These are phyloP conservation scores for Melampsora abietis-canadensis DNA, from an alignment of 1,284 basidiomycete species.

Conservation along the genomic window DNA sequence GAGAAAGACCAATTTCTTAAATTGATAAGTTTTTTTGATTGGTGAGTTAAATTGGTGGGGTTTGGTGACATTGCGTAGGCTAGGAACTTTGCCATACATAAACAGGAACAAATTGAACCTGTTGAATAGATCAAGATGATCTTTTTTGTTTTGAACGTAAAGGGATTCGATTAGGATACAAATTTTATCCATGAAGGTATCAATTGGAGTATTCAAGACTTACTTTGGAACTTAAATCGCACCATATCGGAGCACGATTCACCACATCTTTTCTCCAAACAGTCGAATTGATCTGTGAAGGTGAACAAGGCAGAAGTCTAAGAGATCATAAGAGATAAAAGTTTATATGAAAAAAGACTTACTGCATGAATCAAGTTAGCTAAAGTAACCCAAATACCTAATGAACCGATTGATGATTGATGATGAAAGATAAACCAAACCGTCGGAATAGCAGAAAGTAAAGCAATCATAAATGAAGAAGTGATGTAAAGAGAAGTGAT, in stretches of 20 bases:
- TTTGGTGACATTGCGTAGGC: conserved; percentile 27
- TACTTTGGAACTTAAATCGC: conserved; percentile 40
- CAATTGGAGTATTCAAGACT: conserved; percentile 1
- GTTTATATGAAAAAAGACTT: neutral
- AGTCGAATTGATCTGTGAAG: conserved; percentile 30
- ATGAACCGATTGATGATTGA: conserved; percentile 24
- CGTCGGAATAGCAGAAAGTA: conserved; percentile 26
- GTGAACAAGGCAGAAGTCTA: neutral
- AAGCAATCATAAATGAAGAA: conserved; percentile 17
- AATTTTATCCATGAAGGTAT: too few species aligned
- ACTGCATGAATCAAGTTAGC: conserved; percentile 32
- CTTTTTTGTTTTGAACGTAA: neutral
- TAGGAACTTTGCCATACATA: conserved; percentile 39
- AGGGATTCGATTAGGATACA: too few species aligned
- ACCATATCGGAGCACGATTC: conserved; percentile 36
- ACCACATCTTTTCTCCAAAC: conserved; percentile 29
- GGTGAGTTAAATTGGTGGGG: conserved; percentile 16
- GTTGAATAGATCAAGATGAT: conserved; percentile 42
- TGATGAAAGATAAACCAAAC: conserved; percentile 35
- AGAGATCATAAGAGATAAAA: neutral
- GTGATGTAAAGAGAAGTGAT: conserved; percentile 21
- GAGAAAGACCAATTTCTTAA: conserved; percentile 32
- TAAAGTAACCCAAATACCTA: conserved; percentile 34
- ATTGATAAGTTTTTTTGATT: conserved; percentile 14
- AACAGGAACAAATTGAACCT: conserved; percentile 34